Base-by-base conservation (phyloP, 179 eudicot genomes). In the Actinidia chinensis region DNA sequence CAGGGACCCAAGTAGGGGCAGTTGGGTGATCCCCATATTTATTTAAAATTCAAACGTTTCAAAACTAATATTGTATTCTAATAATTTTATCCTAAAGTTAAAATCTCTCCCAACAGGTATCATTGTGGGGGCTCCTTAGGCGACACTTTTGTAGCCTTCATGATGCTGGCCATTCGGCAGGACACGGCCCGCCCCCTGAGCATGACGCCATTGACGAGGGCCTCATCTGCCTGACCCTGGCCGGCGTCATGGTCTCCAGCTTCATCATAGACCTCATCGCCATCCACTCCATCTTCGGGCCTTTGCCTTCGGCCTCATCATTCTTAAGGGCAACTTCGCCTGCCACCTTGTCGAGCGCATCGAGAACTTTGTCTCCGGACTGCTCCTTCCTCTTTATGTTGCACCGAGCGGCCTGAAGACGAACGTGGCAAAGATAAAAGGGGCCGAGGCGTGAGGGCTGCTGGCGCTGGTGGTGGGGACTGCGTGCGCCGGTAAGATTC, bases 351-450 rank as follows among this genome's bases (percentile, higher is more conserved):
- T 90, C 1, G 80, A 81, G 52, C 79, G 88, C 28, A 85, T 87
- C 20, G 93, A 88, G 71, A 91, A 90, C 36, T 88, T 90, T 58
- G 91, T 90, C 10, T 79, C 85, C 25, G 86, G 88, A 0, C 56
- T 90, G 7, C 71, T 90, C 20, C 76, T 90, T 18, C 91, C 93
- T 0, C 79, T 90, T 1, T 90, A 90, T 58, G 88, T 88, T 11
- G 91, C 93, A 1, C 85, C 93, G 0, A 90, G 91, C 60, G 93
- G 91, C 40, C 74, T 90, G 33, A 90, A 90, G 81, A 90, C 91
- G 1, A 79, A 88, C 46, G 85, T 90, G 6, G 73, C 91, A 0
- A 81, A 82, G 36, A 90, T 90, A 23, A 47, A 77, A 8, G 90
- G 91, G 0, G 77, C 58, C 42, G 65, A 81, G 72, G 79, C 91